phyloP scores from a whole-genome alignment of 225 moss, liverwort and hornwort genomes.

The Bryum argenteum region DNA sequence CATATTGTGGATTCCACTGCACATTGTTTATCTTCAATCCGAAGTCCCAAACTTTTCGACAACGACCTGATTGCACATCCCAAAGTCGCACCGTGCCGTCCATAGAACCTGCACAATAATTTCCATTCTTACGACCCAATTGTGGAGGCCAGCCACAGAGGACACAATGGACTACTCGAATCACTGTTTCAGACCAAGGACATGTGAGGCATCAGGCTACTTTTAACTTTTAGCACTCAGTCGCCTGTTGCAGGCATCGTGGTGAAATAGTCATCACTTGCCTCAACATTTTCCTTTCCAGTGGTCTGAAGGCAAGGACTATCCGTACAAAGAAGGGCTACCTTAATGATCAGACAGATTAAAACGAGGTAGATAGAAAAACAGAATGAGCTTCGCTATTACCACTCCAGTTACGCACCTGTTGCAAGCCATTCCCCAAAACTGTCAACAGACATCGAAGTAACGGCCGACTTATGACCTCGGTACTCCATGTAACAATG shows the following conservation, averaged over 20 bases:
- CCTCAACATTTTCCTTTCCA: constrained; percentile 22
- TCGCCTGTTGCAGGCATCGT: constrained; percentile 39
- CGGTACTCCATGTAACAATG: constrained; percentile 75
- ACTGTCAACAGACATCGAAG: constrained; percentile 70
- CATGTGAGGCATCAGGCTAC: constrained; percentile 47
- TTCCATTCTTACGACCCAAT: neutral
- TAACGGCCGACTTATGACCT: constrained; percentile 78
- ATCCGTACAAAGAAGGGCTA: neutral
- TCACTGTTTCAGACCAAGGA: constrained; percentile 13
- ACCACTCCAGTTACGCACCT: constrained; percentile 50
- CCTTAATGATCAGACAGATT: too few species aligned
- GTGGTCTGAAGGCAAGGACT: constrained; percentile 1
- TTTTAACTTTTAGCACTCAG: constrained; percentile 51
- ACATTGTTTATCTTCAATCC: constrained; percentile 66
- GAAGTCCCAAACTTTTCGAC: constrained; percentile 80
- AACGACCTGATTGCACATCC: constrained; percentile 90
- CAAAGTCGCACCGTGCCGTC: constrained; percentile 96
- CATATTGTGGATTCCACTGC: constrained; percentile 87
- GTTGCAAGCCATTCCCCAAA: constrained; percentile 96
- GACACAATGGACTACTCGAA: neutral
- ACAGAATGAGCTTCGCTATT: neutral
- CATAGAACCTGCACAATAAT: constrained; percentile 65
- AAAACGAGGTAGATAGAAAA: neutral
- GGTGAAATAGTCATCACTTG: constrained; percentile 44
- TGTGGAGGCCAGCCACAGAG: neutral